These are phyloP conservation scores for Populus hybrid DNA, from an alignment of 441 rosid species.

Conservation along the genomic window DNA sequence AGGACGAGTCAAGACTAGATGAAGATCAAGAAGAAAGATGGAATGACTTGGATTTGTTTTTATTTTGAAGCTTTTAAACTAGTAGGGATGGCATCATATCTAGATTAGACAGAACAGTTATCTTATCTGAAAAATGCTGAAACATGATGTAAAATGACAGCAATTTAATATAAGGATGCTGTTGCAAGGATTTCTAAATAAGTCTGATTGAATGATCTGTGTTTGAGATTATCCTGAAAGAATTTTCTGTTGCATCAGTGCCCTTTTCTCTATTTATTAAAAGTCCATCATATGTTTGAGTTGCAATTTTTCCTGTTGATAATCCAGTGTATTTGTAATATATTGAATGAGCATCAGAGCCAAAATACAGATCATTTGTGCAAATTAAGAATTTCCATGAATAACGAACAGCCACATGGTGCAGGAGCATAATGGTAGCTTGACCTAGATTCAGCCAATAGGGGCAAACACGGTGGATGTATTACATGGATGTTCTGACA, in stretches of 20 bases:
- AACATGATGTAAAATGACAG: conserved; percentile 9
- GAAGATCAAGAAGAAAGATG: conserved; percentile 50
- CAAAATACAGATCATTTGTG: neutral
- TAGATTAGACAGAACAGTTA: conserved; percentile 14
- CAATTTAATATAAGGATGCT: conserved; percentile 3
- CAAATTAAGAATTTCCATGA: conserved; percentile 1
- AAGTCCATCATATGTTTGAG: neutral
- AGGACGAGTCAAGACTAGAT: conserved; percentile 63
- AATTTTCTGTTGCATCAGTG: neutral
- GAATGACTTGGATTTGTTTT: conserved; percentile 30
- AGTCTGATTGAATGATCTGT: conserved; percentile 6
- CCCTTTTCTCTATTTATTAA: neutral
- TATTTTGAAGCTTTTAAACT: conserved; percentile 20
- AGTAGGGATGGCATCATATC: conserved; percentile 14
- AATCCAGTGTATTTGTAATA: neutral
- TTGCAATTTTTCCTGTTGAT: neutral
- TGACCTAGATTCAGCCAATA: neutral
- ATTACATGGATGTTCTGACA: neutral
- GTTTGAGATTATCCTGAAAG: neutral
- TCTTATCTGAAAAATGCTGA: conserved; percentile 11
- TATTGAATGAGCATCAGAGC: neutral
- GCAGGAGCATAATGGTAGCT: neutral
- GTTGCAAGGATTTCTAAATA: neutral
- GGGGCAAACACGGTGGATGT: neutral
- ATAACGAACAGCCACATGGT: neutral